Evolutionary conservation across 75 land plant species (phyloP), one percentile per base, ranked within the genome.

Genomic region (Pseudotsuga menziesii): DNA sequence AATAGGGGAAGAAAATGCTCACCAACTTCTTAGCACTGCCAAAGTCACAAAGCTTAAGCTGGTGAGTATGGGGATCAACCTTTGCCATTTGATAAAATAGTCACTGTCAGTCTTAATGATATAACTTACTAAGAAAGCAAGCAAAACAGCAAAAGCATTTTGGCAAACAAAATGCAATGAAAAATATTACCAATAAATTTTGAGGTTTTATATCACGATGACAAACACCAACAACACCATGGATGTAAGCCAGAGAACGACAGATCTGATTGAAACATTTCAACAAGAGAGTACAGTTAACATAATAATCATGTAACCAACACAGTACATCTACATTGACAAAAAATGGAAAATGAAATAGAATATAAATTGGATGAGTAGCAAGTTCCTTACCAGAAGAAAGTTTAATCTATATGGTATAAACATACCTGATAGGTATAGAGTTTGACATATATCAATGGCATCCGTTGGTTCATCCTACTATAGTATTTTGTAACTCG

Each of bases 41-140:
- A 83, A 95, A 95, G 82, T 95, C 98, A 82, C 98, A 95, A 26
- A 95, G 75, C 75, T 95, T 95, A 64, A 95, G 83, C 78, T 93
- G 97, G 78, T 95, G 98, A 11, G 98, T 95, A 60, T 95, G 98
- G 36, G 97, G 97, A 77, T 95, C 93, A 55, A 95, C 98, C 98
- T 95, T 82, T 54, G 17, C 32, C 61, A 23, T 60, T 20, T 20
- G 6, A 60, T 20, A 60, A 23, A 4, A 19, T 22, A 19, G 23
- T 60, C 61, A 20, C 61, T 22, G 23, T 60, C 61, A 23, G 22
- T 60, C 20, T 19, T 22, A 20, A 20, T 9, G 8, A 20, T 16
- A 60, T 20, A 60, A 20, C 61, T 20, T 22, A 60, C 5, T 17
- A 60, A 60, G 9, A 60, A 20, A 4, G 61, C 23, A 72, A 60